phyloP scores from a whole-genome alignment of 371 early-diverging fungal species.

The Batrachochytrium dendrobatidis region DNA sequence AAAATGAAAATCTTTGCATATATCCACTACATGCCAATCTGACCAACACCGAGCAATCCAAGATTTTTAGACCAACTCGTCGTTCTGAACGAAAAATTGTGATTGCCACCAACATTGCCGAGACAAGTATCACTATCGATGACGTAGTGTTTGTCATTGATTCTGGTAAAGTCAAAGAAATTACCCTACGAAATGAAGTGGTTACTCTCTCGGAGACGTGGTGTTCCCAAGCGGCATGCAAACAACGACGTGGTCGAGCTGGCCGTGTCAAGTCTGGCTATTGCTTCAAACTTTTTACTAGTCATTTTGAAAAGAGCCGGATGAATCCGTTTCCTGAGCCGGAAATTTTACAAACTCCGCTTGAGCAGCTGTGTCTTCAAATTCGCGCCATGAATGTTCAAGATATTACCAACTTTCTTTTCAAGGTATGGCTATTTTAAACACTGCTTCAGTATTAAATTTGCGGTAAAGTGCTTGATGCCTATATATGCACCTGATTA shows the following conservation, averaged over 20 bases:
- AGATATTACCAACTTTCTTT: constrained; percentile 26
- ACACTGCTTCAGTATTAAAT: too few relatives aligned
- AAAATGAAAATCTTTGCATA: constrained; percentile 16
- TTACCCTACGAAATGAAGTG: constrained; percentile 20
- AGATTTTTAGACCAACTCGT: constrained; percentile 52
- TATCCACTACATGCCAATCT: constrained; percentile 38
- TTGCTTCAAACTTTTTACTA: constrained; percentile 28
- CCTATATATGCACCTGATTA: constrained; percentile 44
- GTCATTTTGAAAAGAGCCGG: constrained; percentile 13
- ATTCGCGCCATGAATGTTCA: constrained; percentile 31
- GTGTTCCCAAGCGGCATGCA: constrained; percentile 75
- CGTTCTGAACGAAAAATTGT: constrained; percentile 71
- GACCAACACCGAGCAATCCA: constrained; percentile 25
- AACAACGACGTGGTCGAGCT: constrained; percentile 91
- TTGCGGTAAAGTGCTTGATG: constrained; percentile 10
- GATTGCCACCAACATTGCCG: constrained; percentile 89
- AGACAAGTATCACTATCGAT: constrained; percentile 69
- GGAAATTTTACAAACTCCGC: constrained; percentile 72
- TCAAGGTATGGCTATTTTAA: constrained; percentile 15
- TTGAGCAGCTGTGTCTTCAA: constrained; percentile 61
- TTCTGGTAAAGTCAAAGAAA: constrained; percentile 71
- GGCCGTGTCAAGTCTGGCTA: constrained; percentile 49
- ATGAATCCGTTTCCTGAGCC: constrained; percentile 40
- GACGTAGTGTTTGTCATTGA: constrained; percentile 93
- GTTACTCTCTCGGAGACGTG: constrained; percentile 55